These are phyloP conservation scores for Scleromitrula shiraiana DNA, from an alignment of 2,329 filamentous ascomycete genomes.

Conservation along the genomic window DNA sequence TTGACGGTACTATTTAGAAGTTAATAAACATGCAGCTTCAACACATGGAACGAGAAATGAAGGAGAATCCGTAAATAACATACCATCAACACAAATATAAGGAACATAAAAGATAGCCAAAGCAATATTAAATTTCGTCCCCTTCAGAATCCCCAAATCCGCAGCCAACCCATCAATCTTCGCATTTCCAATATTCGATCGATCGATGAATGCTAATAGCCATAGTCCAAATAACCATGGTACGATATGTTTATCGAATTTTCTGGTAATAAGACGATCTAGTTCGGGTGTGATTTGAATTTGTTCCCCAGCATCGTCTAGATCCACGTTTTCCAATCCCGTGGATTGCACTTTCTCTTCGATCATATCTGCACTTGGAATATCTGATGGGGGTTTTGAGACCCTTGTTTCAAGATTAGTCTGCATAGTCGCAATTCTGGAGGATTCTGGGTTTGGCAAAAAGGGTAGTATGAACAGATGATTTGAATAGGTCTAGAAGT, in stretches of 20 bases:
- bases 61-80: neutral
- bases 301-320: neutral
- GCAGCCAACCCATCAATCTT: slow-evolving; percentile 54
- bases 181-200: slow-evolving; percentile 38
- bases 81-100: slow-evolving; percentile 49
- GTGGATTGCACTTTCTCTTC: neutral
- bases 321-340: neutral
- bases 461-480: no score
- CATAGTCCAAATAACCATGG: slow-evolving; percentile 8
- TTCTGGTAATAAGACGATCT: slow-evolving; percentile 4
- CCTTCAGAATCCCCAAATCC: slow-evolving; percentile 41
- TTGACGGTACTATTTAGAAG: slow-evolving; percentile 47
- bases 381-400: neutral
- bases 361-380: neutral
- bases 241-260: slow-evolving; percentile 4
- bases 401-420: no score
- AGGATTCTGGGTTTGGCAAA: no score
- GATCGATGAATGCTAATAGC: slow-evolving; percentile 7
- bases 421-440: no score
- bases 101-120: slow-evolving; percentile 54
- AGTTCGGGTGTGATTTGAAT: neutral
- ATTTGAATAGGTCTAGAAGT: no score
- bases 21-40: no score
- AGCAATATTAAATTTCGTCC: slow-evolving; percentile 49
- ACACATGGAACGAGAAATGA: neutral